These are phyloP conservation scores for Pseudotsuga menziesii DNA, from an alignment of 75 land plant species.

Conservation along the genomic window DNA sequence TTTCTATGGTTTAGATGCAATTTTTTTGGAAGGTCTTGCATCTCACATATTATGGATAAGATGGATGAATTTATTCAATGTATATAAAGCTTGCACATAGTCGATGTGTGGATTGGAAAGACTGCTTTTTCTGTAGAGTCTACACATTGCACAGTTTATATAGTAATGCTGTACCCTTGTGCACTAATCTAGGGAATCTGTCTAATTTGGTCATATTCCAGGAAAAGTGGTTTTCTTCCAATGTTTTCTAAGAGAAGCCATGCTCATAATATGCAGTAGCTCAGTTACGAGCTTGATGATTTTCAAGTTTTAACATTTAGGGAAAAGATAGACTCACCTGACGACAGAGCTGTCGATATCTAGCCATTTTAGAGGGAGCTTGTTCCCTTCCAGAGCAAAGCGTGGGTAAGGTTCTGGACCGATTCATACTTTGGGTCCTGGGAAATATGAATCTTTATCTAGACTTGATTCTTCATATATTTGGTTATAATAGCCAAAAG, in stretches of 20 bases:
- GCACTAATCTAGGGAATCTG: not conserved
- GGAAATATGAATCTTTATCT: not conserved
- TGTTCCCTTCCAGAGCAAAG: not conserved
- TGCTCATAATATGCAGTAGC: not conserved
- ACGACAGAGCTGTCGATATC: not conserved
- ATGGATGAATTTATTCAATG: not conserved
- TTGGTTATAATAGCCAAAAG: not conserved
- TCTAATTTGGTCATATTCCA: not conserved
- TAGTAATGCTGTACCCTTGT: not conserved
- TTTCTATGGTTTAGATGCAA: slow-evolving; percentile 2
- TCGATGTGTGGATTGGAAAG: no score
- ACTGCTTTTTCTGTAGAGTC: not conserved
- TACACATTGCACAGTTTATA: not conserved
- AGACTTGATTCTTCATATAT: not conserved
- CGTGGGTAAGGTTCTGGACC: not conserved
- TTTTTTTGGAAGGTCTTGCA: not conserved
- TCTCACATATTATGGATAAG: not conserved
- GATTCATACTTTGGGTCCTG: not conserved
- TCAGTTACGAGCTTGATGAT: not conserved
- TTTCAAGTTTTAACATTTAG: not conserved
- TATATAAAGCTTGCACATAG: not conserved
- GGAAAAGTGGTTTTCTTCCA: not conserved
- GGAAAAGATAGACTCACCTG: not conserved
- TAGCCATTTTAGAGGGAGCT: not conserved
- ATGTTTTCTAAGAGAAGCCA: not conserved